These are phyloP conservation scores for Kuraishia hungarica DNA, from an alignment of 805 yeast species.

Conservation along the genomic window DNA sequence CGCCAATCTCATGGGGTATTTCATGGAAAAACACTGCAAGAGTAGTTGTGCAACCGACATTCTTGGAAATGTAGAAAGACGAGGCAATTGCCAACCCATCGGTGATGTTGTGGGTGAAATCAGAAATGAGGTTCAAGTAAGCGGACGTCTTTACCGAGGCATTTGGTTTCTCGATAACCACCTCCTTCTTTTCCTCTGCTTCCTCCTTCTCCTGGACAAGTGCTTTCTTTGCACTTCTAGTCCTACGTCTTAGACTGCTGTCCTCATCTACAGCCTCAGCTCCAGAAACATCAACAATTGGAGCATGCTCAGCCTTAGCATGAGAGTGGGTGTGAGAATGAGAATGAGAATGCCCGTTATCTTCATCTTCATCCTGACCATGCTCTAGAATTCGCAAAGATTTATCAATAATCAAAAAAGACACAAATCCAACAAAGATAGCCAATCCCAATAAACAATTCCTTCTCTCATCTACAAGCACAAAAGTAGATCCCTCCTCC, in stretches of 20 bases:
- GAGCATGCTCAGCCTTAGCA: slow-evolving; percentile 5
- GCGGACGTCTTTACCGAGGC: slow-evolving; percentile 43
- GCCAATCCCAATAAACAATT: slow-evolving; percentile 42
- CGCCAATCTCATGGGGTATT: slow-evolving; percentile 77
- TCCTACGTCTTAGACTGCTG: slow-evolving; percentile 11
- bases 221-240: slow-evolving; percentile 10
- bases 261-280: slow-evolving; percentile 8
- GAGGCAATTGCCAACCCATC: slow-evolving; percentile 74
- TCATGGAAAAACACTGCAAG: slow-evolving; percentile 71
- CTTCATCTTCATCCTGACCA: slow-evolving; percentile 17
- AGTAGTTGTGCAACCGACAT: slow-evolving; percentile 60
- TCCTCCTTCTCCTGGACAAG: slow-evolving; percentile 11
- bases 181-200: slow-evolving; percentile 7
- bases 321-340: slow-evolving; percentile 34
- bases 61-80: slow-evolving; percentile 51
- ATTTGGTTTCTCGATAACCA: slow-evolving; percentile 23
- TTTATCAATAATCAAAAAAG: slow-evolving; percentile 59
- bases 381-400: slow-evolving; percentile 40
- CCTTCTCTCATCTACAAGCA: slow-evolving; percentile 42
- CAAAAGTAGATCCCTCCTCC: slow-evolving; percentile 32
- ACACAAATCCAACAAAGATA: slow-evolving; percentile 51
- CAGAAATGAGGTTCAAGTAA: slow-evolving; percentile 59
- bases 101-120: slow-evolving; percentile 65
- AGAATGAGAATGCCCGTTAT: slow-evolving; percentile 36
- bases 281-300: slow-evolving; percentile 6